Evolutionary conservation across 2,329 filamentous ascomycete species (phyloP).

Genomic region (Aplosporella prunicola): DNA sequence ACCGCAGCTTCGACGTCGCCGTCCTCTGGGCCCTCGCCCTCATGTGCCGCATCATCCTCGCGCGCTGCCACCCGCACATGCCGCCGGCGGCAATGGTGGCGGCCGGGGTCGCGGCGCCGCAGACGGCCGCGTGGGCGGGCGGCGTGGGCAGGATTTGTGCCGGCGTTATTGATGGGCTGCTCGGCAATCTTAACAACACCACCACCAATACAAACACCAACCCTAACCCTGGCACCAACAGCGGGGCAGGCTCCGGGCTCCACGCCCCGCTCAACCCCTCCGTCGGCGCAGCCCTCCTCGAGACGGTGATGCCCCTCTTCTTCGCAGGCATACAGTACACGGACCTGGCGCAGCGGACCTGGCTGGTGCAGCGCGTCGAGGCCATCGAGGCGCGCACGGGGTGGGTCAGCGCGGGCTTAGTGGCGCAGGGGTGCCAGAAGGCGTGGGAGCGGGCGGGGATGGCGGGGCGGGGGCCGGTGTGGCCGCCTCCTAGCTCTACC

Average conservation of each 20-base stretch:
- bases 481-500: too few species aligned
- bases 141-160: slow-evolving; percentile 73
- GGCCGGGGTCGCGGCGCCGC: slow-evolving; percentile 63
- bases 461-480: slow-evolving; percentile 65
- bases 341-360: slow-evolving; percentile 61
- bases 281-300: slow-evolving; percentile 71
- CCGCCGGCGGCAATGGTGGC: slow-evolving; percentile 84
- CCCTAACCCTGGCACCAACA: slow-evolving; percentile 40
- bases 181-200: not conserved
- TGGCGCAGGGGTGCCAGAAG: slow-evolving; percentile 75
- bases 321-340: slow-evolving; percentile 76
- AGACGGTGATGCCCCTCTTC: slow-evolving; percentile 74
- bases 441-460: slow-evolving; percentile 69
- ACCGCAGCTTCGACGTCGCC: slow-evolving; percentile 78
- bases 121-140: slow-evolving; percentile 62
- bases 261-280: slow-evolving; percentile 63
- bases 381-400: slow-evolving; percentile 74
- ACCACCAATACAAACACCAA: too few species aligned
- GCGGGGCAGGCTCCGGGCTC: slow-evolving; percentile 46
- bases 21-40: slow-evolving; percentile 83
- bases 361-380: slow-evolving; percentile 64
- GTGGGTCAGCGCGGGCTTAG: slow-evolving; percentile 74
- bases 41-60: slow-evolving; percentile 72
- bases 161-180: slow-evolving; percentile 41
- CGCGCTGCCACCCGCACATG: slow-evolving; percentile 79